These are phyloP conservation scores for Pleodorina starrii DNA, from an alignment of 139 green algal genomes.

Conservation along the genomic window DNA sequence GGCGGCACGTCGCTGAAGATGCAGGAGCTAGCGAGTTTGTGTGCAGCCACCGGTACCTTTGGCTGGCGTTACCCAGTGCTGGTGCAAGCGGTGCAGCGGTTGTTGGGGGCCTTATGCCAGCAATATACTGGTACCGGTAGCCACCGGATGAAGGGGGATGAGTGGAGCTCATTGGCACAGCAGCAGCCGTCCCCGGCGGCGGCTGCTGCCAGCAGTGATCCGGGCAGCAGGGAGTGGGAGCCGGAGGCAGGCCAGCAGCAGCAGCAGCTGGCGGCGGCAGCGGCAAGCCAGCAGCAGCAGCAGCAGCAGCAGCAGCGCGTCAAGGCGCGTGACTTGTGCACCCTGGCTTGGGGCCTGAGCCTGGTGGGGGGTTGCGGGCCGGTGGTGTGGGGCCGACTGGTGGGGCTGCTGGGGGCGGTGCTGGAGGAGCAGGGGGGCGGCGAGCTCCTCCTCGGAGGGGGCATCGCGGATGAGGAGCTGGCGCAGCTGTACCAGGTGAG, in stretches of 20 bases:
- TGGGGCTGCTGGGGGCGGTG: slow-evolving; percentile 17
- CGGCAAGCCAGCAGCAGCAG: neutral
- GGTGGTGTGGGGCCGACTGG: slow-evolving; percentile 37
- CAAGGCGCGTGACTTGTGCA: neutral
- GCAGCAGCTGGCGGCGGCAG: neutral
- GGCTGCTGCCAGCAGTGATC: neutral
- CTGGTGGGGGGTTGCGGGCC: neutral
- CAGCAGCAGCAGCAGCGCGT: neutral
- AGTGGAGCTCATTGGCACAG: no score
- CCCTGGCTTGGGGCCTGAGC: slow-evolving; percentile 71
- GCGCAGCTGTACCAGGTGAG: slow-evolving; percentile 61
- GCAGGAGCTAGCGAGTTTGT: neutral
- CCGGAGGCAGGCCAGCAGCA: neutral
- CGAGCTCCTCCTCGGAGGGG: neutral
- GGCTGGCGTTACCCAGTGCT: neutral
- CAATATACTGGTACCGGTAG: neutral
- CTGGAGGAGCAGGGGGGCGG: neutral
- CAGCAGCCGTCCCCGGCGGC: no score
- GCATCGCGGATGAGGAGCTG: slow-evolving; percentile 59
- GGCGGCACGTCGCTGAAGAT: neutral
- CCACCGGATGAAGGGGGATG: no score
- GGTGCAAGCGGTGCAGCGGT: neutral
- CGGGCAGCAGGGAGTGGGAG: neutral
- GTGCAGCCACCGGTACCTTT: neutral
- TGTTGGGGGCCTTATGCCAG: neutral